Base-by-base conservation (phyloP, 768 basidiomycete genomes). In the Phylloporus arenicola region DNA sequence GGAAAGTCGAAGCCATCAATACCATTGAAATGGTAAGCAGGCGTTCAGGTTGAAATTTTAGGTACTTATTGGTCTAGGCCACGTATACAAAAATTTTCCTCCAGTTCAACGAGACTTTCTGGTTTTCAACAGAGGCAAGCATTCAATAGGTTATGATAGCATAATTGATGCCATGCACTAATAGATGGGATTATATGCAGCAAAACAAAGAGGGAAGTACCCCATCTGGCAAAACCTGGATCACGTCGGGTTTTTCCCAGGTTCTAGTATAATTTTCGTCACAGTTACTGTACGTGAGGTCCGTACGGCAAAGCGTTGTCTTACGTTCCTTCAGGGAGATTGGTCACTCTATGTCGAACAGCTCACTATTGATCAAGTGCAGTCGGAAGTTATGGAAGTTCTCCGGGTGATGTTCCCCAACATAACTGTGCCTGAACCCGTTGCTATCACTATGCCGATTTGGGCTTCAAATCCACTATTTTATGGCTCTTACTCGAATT, bases 41-140 rank as follows among this genome's bases (percentile, higher is more conserved):
- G 20, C 22, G 12, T 7, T 46, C 35, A 27, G 10, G 3, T n/a
- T 37, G 31, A 7, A n/a, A 2, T 46, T 29, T 16, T 4, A 10
- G 16, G 13, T 25, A 2, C 52, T 53, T 44, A 57, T 5, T 33
- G 16, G n/a, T 5, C 17, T 43, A 76, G 75, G 73, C 70, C 6
- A 82, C 76, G 1, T 86, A 82, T 53, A 82, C 84, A 3, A 85
- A 85, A 63, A 83, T 86, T 22, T 85, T 84, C 64, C 58, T 85
- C 43, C 75, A 81, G 53, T 86, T 85, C 57, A 70, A 77, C 0
- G 59, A 75, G 48, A 81, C 79, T 22, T 86, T 86, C 62, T 85
- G 78, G 78, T 77, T 75, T 48, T 64, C 71, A 24, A 77, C 75
- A 0, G 61, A 78, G 71, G 73, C 69, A 34, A 22, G 34, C 3